Percentiles rank a stretch among this genome's conserved stretches.
These are phyloP conservation scores for Batkoa obscura DNA, from an alignment of 371 early-diverging fungal species.

Conservation along the genomic window DNA sequence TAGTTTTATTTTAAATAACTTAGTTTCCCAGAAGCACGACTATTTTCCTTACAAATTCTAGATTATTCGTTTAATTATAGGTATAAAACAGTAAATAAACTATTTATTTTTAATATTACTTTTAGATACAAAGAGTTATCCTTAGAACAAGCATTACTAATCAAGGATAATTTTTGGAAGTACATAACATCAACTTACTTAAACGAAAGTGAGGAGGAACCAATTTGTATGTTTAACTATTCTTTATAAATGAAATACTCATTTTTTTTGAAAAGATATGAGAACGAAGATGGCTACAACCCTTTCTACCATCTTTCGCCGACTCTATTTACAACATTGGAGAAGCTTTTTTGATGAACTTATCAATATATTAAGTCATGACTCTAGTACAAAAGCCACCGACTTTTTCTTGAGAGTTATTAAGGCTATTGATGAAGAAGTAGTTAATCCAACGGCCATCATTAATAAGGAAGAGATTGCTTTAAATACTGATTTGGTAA, in stretches of 20 bases:
- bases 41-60: slow-evolving; percentile 69
- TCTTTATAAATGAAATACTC: neutral
- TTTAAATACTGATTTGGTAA: slow-evolving; percentile 51
- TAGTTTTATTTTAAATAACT: slow-evolving; percentile 22
- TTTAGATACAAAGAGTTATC: slow-evolving; percentile 10
- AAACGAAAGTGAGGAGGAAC: slow-evolving; percentile 4
- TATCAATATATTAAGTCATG: slow-evolving; percentile 29
- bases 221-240: neutral
- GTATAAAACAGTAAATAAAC: slow-evolving; percentile 11
- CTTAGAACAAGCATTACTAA: slow-evolving; percentile 37
- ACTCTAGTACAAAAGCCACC: slow-evolving; percentile 27
- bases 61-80: slow-evolving; percentile 52
- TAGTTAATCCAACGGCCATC: slow-evolving; percentile 54
- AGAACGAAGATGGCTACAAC: slow-evolving; percentile 75
- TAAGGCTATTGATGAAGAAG: slow-evolving; percentile 73
- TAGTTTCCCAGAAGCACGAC: slow-evolving; percentile 64
- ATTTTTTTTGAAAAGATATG: slow-evolving; percentile 48
- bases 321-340: slow-evolving; percentile 73
- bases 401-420: slow-evolving; percentile 68
- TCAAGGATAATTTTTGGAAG: slow-evolving; percentile 44
- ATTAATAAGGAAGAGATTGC: slow-evolving; percentile 48
- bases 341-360: slow-evolving; percentile 73
- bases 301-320: slow-evolving; percentile 60
- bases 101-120: neutral
- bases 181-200: slow-evolving; percentile 22